These are phyloP conservation scores for Botrytis galanthina DNA, from an alignment of 2,329 filamentous ascomycete species.

Conservation along the genomic window DNA sequence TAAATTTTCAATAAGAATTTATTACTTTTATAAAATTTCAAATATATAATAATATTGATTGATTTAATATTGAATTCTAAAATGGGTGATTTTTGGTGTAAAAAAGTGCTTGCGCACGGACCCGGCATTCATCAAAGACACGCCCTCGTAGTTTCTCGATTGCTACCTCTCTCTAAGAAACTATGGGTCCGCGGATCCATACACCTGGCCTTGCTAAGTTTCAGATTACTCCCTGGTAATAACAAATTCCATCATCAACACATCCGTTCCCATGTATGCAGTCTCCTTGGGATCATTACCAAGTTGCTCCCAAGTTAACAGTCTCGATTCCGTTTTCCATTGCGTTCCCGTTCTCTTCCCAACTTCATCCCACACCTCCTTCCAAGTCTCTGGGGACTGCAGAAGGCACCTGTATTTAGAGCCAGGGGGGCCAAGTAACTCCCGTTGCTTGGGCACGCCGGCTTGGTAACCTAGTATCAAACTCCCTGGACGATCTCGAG, in stretches of 20 bases:
- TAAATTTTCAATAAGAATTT: too few species aligned
- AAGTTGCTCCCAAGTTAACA: constrained; percentile 5
- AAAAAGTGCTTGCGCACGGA: too few species aligned
- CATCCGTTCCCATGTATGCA: constrained; percentile 3
- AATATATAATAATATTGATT: too few species aligned
- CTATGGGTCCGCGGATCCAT: neutral
- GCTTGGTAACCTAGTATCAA: neutral
- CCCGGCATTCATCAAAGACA: too few species aligned
- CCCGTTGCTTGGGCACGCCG: neutral
- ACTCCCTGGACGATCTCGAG: neutral
- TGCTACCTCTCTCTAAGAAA: neutral
- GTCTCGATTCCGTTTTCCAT: neutral
- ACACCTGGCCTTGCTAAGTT: neutral
- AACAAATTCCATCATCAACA: constrained; percentile 9
- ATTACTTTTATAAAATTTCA: too few species aligned
- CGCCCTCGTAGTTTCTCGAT: too few species aligned
- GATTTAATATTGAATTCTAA: too few species aligned
- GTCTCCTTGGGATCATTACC: constrained; percentile 6
- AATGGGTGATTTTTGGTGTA: too few species aligned
- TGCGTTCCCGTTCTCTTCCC: neutral
- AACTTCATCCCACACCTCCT: neutral
- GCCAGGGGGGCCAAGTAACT: neutral
- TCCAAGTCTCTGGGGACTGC: constrained; percentile 3
- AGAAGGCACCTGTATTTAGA: neutral
- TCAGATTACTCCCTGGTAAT: neutral